These are phyloP conservation scores for Phylloporus arenicola DNA, from an alignment of 768 basidiomycete genomes.

Conservation along the genomic window DNA sequence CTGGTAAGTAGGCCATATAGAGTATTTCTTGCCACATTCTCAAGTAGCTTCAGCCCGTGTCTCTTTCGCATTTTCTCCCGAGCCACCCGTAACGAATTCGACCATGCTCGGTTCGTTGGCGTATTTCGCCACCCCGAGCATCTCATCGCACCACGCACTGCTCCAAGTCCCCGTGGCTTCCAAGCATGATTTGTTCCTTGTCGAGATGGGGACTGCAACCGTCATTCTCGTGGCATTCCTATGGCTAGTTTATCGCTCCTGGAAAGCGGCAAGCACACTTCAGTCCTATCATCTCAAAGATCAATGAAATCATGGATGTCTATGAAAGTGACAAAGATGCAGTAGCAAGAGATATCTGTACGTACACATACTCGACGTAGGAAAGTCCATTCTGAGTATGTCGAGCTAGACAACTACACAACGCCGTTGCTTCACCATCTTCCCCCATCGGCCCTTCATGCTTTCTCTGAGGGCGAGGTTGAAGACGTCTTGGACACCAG, in stretches of 20 bases:
- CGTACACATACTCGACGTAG: conserved; percentile 27
- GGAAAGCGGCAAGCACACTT: conserved; percentile 20
- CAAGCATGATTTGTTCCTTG: conserved; percentile 25
- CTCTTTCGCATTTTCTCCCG: conserved; percentile 7
- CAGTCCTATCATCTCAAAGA: conserved; percentile 21
- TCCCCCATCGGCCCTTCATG: conserved; percentile 73
- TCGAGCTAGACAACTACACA: conserved; percentile 53
- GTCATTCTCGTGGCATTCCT: conserved; percentile 31
- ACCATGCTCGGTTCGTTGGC: conserved; percentile 15
- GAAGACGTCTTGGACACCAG: conserved; percentile 90
- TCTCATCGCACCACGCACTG: conserved; percentile 1
- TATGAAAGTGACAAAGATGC: conserved; percentile 11
- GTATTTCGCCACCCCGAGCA: conserved; percentile 15
- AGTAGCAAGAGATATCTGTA: conserved; percentile 27
- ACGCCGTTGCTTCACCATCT: conserved; percentile 60
- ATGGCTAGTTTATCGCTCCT: conserved; percentile 28
- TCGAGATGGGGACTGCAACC: conserved; percentile 34
- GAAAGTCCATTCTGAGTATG: conserved; percentile 10
- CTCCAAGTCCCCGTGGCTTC: conserved; percentile 33
- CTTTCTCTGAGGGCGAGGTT: conserved; percentile 84
- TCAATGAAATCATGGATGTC: conserved; percentile 13
- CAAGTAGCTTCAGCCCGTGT: conserved; percentile 5
- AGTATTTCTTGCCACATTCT: not conserved
- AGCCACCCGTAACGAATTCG: conserved; percentile 18
- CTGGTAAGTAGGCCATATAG: conserved; percentile 15